Conservation (phyloP, 306 rosid species). For the Dryas drummondii region DNA sequence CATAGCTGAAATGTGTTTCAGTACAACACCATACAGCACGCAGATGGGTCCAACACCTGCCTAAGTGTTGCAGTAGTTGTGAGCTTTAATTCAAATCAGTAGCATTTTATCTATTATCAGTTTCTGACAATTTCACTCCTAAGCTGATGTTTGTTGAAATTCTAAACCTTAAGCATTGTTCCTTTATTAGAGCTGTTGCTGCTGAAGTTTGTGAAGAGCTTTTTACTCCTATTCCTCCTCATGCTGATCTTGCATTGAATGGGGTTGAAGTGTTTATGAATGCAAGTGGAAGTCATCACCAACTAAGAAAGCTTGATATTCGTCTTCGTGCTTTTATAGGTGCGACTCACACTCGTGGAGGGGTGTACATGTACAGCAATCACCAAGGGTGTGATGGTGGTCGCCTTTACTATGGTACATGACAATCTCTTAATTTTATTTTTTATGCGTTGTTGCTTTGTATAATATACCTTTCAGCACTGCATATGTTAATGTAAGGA, state of each 20-base stretch:
- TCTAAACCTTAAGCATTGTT: constrained; percentile 23
- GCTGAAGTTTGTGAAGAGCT: constrained; percentile 98
- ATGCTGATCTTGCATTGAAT: constrained; percentile 85
- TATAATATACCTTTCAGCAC: not conserved
- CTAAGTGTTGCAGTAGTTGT: not conserved
- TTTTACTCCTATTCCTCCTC: constrained; percentile 74
- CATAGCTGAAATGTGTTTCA: constrained; percentile 5
- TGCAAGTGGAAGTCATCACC: constrained; percentile 99
- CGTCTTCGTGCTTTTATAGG: constrained; percentile 87
- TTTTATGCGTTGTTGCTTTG: not conserved
- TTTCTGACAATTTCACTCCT: constrained; percentile 8
- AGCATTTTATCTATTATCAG: not conserved
- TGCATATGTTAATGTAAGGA: not conserved
- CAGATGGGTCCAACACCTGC: not conserved
- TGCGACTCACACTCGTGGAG: constrained; percentile 90
- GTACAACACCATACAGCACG: not conserved
- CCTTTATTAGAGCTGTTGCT: constrained; percentile 73
- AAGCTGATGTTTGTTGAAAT: constrained; percentile 21
- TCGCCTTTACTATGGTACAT: constrained; percentile 89
- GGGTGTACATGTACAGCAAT: constrained; percentile 94
- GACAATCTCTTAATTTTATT: constrained; percentile 10
- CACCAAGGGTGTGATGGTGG: constrained; percentile 97
- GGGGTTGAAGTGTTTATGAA: constrained; percentile 98
- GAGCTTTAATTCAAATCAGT: not conserved
- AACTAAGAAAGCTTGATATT: constrained; percentile 90